Base-by-base conservation (phyloP, 148 eudicot genomes). In the Cornus kousa region DNA sequence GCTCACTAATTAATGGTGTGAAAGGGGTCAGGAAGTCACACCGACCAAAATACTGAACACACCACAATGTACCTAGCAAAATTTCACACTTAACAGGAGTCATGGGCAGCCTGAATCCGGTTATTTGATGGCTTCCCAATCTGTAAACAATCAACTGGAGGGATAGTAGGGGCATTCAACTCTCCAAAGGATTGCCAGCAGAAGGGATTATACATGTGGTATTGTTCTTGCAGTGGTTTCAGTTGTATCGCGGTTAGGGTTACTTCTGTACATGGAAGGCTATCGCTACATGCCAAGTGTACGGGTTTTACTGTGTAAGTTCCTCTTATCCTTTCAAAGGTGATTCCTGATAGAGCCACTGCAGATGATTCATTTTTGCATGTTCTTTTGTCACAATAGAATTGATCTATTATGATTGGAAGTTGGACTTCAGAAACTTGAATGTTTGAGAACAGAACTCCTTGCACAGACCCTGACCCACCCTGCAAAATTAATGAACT, bases 251-350 rank as follows among this genome's bases (percentile, higher is more conserved):
- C 81, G 17, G 82, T 85, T 46, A 95, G 80, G 7, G 89, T 89
- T 80, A 95, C 90, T 70, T 86, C 93, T 65, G 89, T 89, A 84
- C 98, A 95, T 13, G 98, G 98, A 62, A 87, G 82, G 82, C 79
- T 84, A 68, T 93, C 97, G 74, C 98, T 95, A 88, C 98, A 95
- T 20, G 98, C 94, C 17, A 95, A 86, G 85, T 95, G 97, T 77
- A 95, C 92, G 2, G 98, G 96, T 74, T 95, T 91, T 35, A 95
- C 97, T 8, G 98, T 91, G 85, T 93, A 95, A 37, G 98, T 95
- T 72, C 98, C 98, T 80, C 84, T 85, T 82, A 95, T 85, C 66
- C 81, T 89, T 80, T 88, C 96, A 24, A 87, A 95, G 32, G 89
- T 86, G 67, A 95, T 84, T 68, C 94, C 97, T 81, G 98, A 93